Base-by-base conservation (phyloP, 1,139 yeast species). In the Blastobotrys buckinghamii region DNA sequence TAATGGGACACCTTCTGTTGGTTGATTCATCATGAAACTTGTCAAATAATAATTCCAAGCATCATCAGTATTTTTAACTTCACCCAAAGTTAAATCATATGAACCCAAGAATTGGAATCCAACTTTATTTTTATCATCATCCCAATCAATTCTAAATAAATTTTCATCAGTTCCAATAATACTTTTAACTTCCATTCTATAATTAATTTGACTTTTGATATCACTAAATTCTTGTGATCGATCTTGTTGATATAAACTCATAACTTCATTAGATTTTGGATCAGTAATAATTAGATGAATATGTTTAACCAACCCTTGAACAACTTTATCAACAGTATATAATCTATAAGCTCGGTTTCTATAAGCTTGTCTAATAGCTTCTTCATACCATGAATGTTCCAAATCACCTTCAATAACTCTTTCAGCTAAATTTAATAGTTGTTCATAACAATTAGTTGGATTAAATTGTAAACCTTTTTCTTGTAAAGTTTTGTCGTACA, bases 381-480 rank as follows among this genome's bases (percentile, higher is more conserved):
- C 98, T 70, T 92, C 99, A 65, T 86, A 92, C 86, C 94, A 84
- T 66, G 85, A 95, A 57, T 89, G 96, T 60, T 92, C 98, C 48
- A 92, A 72, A 38, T 89, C 95, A 27, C 96, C 96, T 60, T 88
- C 95, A 55, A 94, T 85, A 47, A 90, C 72, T 55, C 81, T 78
- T 58, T 81, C 89, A 49, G 95, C 78, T 51, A 92, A 73, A 2
- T 72, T 72, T 52, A 92, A 72, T 17, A 89, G 78, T 67, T 92
- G 97, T 36, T 74, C 69, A 65, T 92, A 94, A 49, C 94, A 84
- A 57, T 78, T 72, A 58, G 82, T 82, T 16, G 88, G 87, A 33
- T 73, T 73, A 58, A 90, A 83, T 53, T 79, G 79, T 48, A 90
- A 76, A 1, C 94, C 92, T 76, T 81, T 69, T 48, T 89, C 95